Conservation (phyloP, 1,284 basidiomycete genomes). For the Sporisorium iseilematis-ciliati region DNA sequence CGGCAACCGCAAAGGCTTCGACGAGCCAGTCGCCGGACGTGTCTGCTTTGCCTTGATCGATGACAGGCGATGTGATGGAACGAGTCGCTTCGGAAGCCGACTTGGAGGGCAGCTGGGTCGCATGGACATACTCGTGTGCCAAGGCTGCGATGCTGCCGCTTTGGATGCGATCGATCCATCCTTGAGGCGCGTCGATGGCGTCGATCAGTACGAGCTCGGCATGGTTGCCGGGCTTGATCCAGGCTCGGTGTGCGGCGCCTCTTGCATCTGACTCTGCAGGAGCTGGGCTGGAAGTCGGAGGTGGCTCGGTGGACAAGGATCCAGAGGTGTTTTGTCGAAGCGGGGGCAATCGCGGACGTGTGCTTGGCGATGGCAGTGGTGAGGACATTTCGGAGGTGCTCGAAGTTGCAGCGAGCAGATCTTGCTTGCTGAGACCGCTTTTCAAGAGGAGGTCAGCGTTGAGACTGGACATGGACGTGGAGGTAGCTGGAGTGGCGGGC, state of each 20-base stretch:
- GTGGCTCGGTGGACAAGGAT: not conserved
- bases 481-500: slow-evolving; percentile 25
- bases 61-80: slow-evolving; percentile 17
- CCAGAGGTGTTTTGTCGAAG: slow-evolving; percentile 24
- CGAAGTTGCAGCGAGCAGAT: slow-evolving; percentile 58
- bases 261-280: not conserved
- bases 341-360: slow-evolving; percentile 27
- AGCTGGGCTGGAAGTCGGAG: slow-evolving; percentile 11
- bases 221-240: slow-evolving; percentile 54
- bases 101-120: slow-evolving; percentile 48
- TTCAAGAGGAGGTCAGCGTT: slow-evolving; percentile 47
- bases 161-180: slow-evolving; percentile 59
- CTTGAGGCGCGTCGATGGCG: slow-evolving; percentile 30
- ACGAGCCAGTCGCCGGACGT: slow-evolving; percentile 2
- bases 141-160: slow-evolving; percentile 56
- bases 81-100: slow-evolving; percentile 2
- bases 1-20: slow-evolving; percentile 24
- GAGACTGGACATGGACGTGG: slow-evolving; percentile 21
- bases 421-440: slow-evolving; percentile 57
- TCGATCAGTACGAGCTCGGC: slow-evolving; percentile 53
- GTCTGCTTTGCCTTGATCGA: slow-evolving; percentile 1
- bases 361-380: slow-evolving; percentile 29
- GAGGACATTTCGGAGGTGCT: slow-evolving; percentile 39
- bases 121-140: slow-evolving; percentile 66
- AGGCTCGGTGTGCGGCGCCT: slow-evolving; percentile 24